A percentile compares a stretch with the other conserved stretches of the same genome.
Evolutionary conservation across 1,284 basidiomycete species (phyloP).

Genomic region (Volvariella surrecta): DNA sequence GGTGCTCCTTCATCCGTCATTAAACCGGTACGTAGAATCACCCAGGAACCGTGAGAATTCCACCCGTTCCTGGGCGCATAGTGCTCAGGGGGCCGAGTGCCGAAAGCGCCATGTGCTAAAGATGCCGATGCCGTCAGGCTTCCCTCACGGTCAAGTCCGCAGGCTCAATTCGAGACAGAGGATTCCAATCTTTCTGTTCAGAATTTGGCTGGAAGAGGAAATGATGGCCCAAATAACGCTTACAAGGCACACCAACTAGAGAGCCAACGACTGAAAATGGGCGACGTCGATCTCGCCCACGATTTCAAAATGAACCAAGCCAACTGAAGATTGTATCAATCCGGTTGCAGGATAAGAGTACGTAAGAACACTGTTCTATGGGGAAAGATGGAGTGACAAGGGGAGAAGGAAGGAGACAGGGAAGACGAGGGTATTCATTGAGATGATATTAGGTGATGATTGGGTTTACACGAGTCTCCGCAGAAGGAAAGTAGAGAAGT

Average conservation of each 20-base stretch:
- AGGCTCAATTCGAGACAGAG: conserved; percentile 5
- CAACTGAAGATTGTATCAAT: too few relatives aligned
- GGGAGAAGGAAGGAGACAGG: too few relatives aligned
- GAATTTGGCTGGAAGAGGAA: conserved; percentile 5
- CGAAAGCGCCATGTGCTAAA: conserved; percentile 17
- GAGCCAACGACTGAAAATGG: not conserved
- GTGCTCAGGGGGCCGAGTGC: conserved; percentile 7
- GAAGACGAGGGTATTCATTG: too few relatives aligned
- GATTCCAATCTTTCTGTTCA: not conserved
- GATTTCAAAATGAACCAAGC: not conserved
- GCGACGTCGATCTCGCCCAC: not conserved
- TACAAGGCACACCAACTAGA: not conserved
- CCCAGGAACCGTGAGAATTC: too few relatives aligned
- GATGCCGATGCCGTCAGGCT: conserved; percentile 17
- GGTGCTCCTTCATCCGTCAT: too few relatives aligned
- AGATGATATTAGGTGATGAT: too few relatives aligned
- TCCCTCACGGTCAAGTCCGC: conserved; percentile 16
- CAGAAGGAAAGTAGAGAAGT: too few relatives aligned
- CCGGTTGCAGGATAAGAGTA: too few relatives aligned
- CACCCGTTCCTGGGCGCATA: conserved; percentile 1
- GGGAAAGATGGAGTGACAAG: too few relatives aligned
- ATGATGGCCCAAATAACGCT: not conserved
- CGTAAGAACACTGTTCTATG: too few relatives aligned
- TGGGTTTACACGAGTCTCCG: too few relatives aligned
- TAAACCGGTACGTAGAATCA: too few relatives aligned